Evolutionary conservation across 2,329 filamentous ascomycete genomes (phyloP).

Genomic region (Fusarium abutilonis): DNA sequence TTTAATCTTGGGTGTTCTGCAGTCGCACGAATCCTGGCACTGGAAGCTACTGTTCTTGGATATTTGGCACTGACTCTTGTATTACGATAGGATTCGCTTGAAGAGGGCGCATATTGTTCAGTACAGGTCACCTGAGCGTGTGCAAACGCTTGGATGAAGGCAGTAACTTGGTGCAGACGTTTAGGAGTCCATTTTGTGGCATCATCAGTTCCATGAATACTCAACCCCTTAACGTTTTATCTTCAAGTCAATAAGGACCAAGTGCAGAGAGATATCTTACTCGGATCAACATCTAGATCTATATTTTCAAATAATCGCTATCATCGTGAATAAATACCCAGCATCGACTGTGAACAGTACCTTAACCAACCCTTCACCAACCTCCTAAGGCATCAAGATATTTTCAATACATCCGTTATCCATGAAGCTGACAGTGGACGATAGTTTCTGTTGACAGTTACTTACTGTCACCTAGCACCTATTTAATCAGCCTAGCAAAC

Average conservation of each 20-base stretch:
- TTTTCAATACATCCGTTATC: background rate
- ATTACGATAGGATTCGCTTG: background rate
- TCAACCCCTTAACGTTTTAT: background rate
- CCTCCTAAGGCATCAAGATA: background rate
- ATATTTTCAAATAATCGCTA: background rate
- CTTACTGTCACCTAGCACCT: background rate
- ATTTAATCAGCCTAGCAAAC: background rate
- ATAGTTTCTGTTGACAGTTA: background rate
- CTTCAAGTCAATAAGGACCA: background rate
- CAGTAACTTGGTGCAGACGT: background rate
- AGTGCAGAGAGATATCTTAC: background rate
- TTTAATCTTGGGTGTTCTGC: background rate
- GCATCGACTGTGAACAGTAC: background rate
- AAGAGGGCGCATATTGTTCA: background rate
- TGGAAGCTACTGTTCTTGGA: background rate
- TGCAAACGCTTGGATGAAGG: background rate
- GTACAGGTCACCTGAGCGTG: background rate
- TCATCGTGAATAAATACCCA: background rate
- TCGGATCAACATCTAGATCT: too few relatives aligned
- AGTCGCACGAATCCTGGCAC: background rate
- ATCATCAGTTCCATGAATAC: background rate
- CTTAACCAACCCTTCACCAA: background rate
- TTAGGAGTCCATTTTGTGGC: background rate
- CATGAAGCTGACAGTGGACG: background rate
- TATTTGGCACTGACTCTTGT: background rate